Conservation (phyloP, 305 asterid species). For the Rubia tinctorum region DNA sequence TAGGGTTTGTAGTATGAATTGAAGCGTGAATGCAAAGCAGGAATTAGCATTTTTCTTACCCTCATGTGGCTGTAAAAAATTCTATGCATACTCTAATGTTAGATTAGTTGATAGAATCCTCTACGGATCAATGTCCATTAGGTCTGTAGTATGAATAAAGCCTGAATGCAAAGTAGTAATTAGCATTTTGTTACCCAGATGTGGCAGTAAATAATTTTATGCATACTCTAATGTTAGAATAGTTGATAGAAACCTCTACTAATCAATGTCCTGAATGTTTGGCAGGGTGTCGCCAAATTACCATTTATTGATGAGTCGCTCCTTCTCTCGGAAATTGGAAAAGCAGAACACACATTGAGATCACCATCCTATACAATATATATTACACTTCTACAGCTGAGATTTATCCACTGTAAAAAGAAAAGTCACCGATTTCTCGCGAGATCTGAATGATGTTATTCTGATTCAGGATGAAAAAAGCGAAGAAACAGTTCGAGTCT, state of each 20-base stretch:
- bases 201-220: neutral
- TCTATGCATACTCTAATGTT: too few relatives aligned
- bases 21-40: too few relatives aligned
- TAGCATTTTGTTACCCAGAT: neutral
- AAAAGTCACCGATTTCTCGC: neutral
- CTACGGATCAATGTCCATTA: too few relatives aligned
- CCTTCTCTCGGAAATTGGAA: conserved; percentile 48
- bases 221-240: neutral
- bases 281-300: conserved; percentile 56
- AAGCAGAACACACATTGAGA: conserved; percentile 50
- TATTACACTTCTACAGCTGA: neutral
- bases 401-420: neutral
- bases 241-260: neutral
- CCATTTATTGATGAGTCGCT: conserved; percentile 56
- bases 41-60: too few relatives aligned
- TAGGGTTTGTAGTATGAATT: too few relatives aligned
- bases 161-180: neutral
- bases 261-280: conserved; percentile 21
- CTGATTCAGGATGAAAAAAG: conserved; percentile 44
- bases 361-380: conserved; percentile 15
- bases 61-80: too few relatives aligned
- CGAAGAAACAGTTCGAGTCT: conserved; percentile 45
- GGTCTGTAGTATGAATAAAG: too few relatives aligned
- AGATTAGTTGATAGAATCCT: too few relatives aligned
- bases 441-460: conserved; percentile 14